Base-by-base conservation (phyloP, 1,284 basidiomycete genomes). In the Tilletia indica region DNA sequence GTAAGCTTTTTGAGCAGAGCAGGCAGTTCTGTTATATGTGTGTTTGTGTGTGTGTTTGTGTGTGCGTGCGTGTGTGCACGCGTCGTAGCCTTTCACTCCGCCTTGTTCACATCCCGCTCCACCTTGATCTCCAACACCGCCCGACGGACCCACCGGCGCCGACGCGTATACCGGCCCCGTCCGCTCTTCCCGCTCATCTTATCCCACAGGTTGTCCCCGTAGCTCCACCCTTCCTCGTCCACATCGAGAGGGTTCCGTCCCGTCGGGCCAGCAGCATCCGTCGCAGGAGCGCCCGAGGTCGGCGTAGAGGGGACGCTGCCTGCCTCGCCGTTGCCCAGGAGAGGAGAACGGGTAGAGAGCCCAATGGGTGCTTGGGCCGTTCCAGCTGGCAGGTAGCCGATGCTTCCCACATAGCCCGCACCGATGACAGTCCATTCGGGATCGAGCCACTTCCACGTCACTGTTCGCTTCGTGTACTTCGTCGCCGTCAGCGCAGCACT, bases 131-230 rank as follows among this genome's bases (percentile, higher is more conserved):
- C 76, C 16, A 86, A 70, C 38, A 83, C 80, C 0, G 86, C 86
- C 14, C 84, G 64, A 5, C 86, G 71, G 2, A 86, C 79, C 86
- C 86, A 86, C 47, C 83, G 83, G 19, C 86, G 71, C 21, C 85
- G 68, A 4, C 86, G 74, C 9, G 86, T 86, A 70, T 86, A 86
- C 67, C 83, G 93, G 78, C 94, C 92, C 85, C 96, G 89, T 0
- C 93, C 93, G 61, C 91, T 92, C 78, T 90, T 91, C 69, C 87
- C 87, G 72, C 89, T 90, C 73, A 89, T 88, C 68, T 87, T 89
- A 79, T 97, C 94, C 95, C 95, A 97, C 82, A 96, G 95, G 85
- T 97, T 97, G 80, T 96, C 95, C 2, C 91, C 92, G 82, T 94
- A 97, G 42, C 94, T 89, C 94, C 94, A 97, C 0, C 94, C 94